Base-by-base conservation (phyloP, 129 eudicot species). In the Tagetes patula region DNA sequence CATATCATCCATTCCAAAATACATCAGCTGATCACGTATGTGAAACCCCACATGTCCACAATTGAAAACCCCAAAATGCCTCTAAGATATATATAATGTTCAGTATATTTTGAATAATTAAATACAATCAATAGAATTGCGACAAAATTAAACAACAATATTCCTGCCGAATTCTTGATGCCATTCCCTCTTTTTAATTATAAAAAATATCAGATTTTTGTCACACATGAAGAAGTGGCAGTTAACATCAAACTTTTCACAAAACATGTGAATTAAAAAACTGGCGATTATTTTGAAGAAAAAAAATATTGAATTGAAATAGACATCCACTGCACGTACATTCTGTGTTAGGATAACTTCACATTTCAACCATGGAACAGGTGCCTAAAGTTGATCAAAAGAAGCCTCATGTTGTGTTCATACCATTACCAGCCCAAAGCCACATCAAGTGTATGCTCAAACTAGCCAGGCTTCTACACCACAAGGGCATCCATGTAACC, bases 381-480 rank as follows among this genome's bases (percentile, higher is more conserved):
- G 1, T 30, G 5, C 12, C 30, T 8, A 59, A 11, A 71, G 36
- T 20, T 56, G 54, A 13, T 32, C 45, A 13, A 1, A 73, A 33
- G 9, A 72, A 43, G 38, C 71, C 77, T 27, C 82, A 85, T 63
- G 87, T 79, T 3, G 87, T 73, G 20, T 80, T 83, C 75, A 53
- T 86, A 46, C 88, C 91, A 31, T 81, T 70, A 73, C 86, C 87
- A 12, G 80, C 80, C 27, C 91, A 86, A 63, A 84, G 91, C 65
- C 86, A 86, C 73, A 81, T 86, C 14, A 84, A 82, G 61, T 84
- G 86, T 4, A 80, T 86, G 79, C 78, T 83, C 0, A 77, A 79
- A 14, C 82, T 86, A 9, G 91, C 91, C 1, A 74, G 45, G 39
- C 62, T 86, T 1, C 78, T 86, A 6, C 85, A 85, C 41, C 64